Percentiles rank a stretch among this genome's conserved stretches.
These are phyloP conservation scores for Yamadazyma phyllophila DNA, from an alignment of 805 yeast genomes.

Conservation along the genomic window DNA sequence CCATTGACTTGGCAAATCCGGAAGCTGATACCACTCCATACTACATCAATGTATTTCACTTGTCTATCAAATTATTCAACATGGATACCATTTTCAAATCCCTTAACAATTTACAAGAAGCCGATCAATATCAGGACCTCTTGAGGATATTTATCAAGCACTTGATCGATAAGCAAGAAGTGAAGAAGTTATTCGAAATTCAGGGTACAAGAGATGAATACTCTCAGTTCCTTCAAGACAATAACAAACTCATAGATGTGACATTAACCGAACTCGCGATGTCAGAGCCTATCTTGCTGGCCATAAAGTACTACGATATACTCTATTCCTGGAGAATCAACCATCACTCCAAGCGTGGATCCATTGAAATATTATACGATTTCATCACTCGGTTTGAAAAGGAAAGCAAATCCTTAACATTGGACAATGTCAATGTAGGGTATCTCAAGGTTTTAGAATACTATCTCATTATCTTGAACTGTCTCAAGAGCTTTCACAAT, in stretches of 20 bases:
- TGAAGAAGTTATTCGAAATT: conserved; percentile 21
- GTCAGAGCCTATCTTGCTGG: conserved; percentile 25
- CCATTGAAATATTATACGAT: conserved; percentile 37
- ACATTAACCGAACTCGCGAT: conserved; percentile 32
- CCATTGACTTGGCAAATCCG: conserved; percentile 3
- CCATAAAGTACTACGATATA: conserved; percentile 36
- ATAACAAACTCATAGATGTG: conserved; percentile 32
- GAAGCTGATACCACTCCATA: neutral
- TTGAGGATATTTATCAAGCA: conserved; percentile 26
- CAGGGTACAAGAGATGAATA: neutral
- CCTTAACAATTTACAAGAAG: conserved; percentile 1
- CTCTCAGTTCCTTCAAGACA: conserved; percentile 17
- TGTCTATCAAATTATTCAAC: conserved; percentile 7
- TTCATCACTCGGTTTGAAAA: conserved; percentile 37
- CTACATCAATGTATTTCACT: conserved; percentile 10
- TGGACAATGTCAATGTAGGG: conserved; percentile 29
- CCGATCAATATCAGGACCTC: neutral
- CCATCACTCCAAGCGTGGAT: conserved; percentile 33
- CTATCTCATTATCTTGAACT: conserved; percentile 40
- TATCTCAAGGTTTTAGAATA: conserved; percentile 40
- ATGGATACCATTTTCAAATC: conserved; percentile 1
- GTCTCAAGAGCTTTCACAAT: conserved; percentile 31
- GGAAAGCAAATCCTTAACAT: conserved; percentile 9
- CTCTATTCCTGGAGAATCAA: conserved; percentile 42
- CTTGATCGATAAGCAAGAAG: conserved; percentile 22